phyloP scores from a whole-genome alignment of 2,329 filamentous ascomycete genomes.

The Zasmidium angulare region DNA sequence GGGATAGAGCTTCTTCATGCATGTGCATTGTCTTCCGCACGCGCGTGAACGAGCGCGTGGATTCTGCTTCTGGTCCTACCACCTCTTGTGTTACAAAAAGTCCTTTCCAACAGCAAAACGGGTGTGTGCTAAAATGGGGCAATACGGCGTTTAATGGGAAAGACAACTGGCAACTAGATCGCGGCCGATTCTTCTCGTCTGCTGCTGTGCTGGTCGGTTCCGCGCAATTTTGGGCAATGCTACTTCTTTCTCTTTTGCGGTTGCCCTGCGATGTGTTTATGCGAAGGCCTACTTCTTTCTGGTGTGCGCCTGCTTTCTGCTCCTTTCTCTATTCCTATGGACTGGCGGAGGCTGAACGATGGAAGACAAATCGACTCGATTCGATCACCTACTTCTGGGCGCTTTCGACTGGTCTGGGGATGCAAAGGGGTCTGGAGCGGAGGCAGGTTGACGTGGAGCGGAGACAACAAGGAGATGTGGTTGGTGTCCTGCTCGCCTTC shows the following conservation, averaged over 20 bases:
- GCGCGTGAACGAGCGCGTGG: background rate
- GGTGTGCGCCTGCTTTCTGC: slow-evolving; percentile 6
- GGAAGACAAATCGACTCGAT: background rate
- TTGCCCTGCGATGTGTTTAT: slow-evolving; percentile 19
- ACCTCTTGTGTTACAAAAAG: slow-evolving; percentile 11
- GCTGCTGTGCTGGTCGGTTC: too few relatives aligned
- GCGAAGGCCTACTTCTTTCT: background rate
- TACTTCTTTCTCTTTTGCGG: background rate
- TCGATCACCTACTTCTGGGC: background rate
- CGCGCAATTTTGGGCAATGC: too few relatives aligned
- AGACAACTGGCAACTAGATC: background rate
- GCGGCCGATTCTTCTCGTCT: background rate
- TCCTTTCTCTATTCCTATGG: background rate
- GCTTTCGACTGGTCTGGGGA: background rate
- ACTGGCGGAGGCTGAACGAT: too few relatives aligned
- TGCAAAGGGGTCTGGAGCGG: background rate
- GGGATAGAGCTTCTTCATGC: slow-evolving; percentile 9
- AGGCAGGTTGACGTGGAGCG: background rate
- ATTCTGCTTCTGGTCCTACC: slow-evolving; percentile 8
- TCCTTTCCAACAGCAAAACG: background rate
- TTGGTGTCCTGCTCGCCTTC: background rate
- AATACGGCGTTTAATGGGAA: background rate
- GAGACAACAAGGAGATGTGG: background rate
- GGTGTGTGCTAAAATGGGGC: background rate
- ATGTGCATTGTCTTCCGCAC: slow-evolving; percentile 2